Conservation (phyloP, 768 basidiomycete genomes). For the Agaricus blazei region DNA sequence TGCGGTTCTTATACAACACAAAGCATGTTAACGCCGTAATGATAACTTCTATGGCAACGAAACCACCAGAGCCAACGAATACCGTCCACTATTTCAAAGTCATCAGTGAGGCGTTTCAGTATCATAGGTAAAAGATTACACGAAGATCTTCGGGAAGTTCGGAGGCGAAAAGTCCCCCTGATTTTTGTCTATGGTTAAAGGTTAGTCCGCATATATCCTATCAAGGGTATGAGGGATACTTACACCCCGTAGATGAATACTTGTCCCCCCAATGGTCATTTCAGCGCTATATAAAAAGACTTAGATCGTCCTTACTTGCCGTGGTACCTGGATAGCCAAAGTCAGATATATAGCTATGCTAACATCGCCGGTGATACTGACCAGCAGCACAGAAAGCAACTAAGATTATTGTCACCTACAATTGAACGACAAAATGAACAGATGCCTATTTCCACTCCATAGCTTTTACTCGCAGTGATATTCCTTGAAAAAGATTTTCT, state of each 20-base stretch:
- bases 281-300: no score
- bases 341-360: background rate
- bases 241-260: background rate
- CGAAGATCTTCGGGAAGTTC: background rate
- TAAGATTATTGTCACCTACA: background rate
- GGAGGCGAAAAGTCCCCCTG: background rate
- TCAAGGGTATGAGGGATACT: background rate
- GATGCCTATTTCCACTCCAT: no score
- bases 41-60: constrained; percentile 22
- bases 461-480: background rate
- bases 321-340: background rate
- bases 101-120: background rate
- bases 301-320: background rate
- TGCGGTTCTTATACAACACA: constrained; percentile 23
- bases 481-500: background rate
- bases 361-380: background rate
- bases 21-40: constrained; percentile 28
- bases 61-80: constrained; percentile 26
- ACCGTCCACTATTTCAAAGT: constrained; percentile 21
- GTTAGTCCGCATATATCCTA: background rate
- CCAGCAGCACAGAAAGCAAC: background rate
- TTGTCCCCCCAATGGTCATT: background rate
- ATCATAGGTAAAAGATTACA: background rate
- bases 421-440: background rate
- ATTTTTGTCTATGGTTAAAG: background rate